These are phyloP conservation scores for Colletotrichum sp. DNA, from an alignment of 2,329 filamentous ascomycete species.

Conservation along the genomic window DNA sequence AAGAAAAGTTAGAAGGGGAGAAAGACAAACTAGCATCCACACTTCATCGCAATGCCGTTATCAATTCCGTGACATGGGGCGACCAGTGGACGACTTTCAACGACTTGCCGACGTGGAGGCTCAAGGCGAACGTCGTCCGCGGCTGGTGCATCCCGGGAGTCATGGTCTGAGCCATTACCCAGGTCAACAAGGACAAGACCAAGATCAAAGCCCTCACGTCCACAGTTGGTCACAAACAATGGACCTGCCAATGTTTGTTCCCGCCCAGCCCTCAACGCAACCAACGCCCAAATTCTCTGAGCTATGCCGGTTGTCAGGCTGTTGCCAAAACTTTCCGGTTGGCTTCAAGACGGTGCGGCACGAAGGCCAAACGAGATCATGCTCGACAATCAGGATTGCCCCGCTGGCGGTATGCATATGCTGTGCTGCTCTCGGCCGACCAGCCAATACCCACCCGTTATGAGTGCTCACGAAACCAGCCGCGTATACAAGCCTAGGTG, in stretches of 20 bases:
- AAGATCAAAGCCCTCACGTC: conserved; percentile 19
- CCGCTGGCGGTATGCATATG: background rate
- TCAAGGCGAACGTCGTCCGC: conserved; percentile 24
- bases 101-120: conserved; percentile 25
- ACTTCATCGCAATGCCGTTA: conserved; percentile 31
- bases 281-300: background rate
- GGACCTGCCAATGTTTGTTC: background rate
- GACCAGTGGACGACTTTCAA: conserved; percentile 37
- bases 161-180: conserved; percentile 32
- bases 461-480: background rate
- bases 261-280: background rate
- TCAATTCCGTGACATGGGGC: conserved; percentile 35
- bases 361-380: background rate
- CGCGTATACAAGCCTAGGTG: background rate
- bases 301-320: background rate
- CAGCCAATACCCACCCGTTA: background rate
- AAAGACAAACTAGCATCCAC: background rate
- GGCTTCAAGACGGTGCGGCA: background rate
- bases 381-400: background rate
- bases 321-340: background rate
- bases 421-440: background rate
- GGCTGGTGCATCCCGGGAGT: conserved; percentile 26
- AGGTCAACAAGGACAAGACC: conserved; percentile 27
- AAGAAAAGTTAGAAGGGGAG: no score
- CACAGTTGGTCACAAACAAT: background rate